A percentile compares a stretch with the other conserved stretches of the same genome.
Conservation (phyloP, 495 filamentous ascomycete genomes). For the Durotheca rogersii region DNA sequence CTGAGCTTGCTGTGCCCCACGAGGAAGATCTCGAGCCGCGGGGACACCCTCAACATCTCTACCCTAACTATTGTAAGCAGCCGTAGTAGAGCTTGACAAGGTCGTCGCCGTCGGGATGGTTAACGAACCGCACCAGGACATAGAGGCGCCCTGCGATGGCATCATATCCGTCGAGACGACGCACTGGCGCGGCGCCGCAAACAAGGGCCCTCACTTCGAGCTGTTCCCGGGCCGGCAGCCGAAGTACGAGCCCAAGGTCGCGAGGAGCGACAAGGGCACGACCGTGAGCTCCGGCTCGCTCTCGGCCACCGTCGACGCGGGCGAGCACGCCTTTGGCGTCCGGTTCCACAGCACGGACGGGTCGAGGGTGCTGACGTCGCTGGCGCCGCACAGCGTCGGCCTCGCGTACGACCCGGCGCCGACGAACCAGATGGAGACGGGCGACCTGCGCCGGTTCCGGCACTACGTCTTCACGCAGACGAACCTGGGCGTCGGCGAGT, state of each 20-base stretch:
- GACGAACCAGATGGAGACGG: conserved; percentile 52
- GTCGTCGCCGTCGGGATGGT: conserved; percentile 28
- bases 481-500: conserved; percentile 64
- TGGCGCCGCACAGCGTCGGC: conserved; percentile 61
- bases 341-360: conserved; percentile 52
- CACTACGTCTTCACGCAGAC: conserved; percentile 65
- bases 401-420: conserved; percentile 54
- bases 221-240: conserved; percentile 56
- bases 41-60: conserved; percentile 60
- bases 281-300: conserved; percentile 58
- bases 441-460: conserved; percentile 55
- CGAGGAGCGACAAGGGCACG: conserved; percentile 50
- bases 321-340: conserved; percentile 58
- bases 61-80: conserved; percentile 47
- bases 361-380: conserved; percentile 56
- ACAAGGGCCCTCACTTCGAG: conserved; percentile 64
- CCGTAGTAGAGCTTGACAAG: neutral
- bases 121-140: conserved; percentile 48
- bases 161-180: conserved; percentile 62
- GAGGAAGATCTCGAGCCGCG: conserved; percentile 47
- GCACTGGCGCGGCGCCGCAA: conserved; percentile 61
- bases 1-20: conserved; percentile 53
- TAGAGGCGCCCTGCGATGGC: conserved; percentile 57
- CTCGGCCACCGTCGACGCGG: conserved; percentile 52
- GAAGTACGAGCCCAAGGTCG: conserved; percentile 47